A percentile compares a stretch with the other conserved stretches of the same genome.
Evolutionary conservation across 108 stramenopile genomes (phyloP).

Genomic region (Skeletonema potamos): DNA sequence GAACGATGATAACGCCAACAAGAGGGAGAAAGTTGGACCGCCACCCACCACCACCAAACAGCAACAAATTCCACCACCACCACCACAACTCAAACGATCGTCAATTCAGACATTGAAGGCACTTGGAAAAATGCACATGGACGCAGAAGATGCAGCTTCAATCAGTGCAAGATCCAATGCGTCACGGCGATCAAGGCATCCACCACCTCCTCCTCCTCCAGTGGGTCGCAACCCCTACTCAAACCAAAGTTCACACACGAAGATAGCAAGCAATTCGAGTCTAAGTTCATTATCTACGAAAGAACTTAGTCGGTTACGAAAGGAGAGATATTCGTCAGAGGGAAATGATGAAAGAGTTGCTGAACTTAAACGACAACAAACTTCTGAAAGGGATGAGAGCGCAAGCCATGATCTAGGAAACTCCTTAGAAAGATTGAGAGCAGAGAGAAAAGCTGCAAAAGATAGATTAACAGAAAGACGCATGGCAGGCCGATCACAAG

Average conservation of each 20-base stretch:
- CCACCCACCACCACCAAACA: neutral
- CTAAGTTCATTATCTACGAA: conserved; percentile 27
- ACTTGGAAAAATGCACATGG: neutral
- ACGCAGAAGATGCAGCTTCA: neutral
- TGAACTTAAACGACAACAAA: conserved; percentile 10
- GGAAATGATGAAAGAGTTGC: neutral
- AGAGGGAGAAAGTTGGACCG: neutral
- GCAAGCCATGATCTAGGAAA: conserved; percentile 7
- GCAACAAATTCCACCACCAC: neutral
- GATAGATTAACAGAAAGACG: neutral
- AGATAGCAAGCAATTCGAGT: neutral
- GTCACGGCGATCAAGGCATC: conserved; percentile 7
- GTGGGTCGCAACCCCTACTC: neutral
- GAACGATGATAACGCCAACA: neutral
- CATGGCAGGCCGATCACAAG: neutral
- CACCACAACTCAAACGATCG: neutral
- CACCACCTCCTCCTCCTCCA: conserved; percentile 12
- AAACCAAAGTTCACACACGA: neutral
- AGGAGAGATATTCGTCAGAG: conserved; percentile 7
- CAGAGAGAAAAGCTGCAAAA: conserved; percentile 5
- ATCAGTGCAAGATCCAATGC: neutral
- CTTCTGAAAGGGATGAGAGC: conserved; percentile 7
- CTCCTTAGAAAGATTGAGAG: conserved; percentile 8
- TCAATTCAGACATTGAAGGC: conserved; percentile 1
- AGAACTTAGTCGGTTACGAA: conserved; percentile 20